phyloP scores from a whole-genome alignment of 257 asterid genomes.

The Datura wrightii region DNA sequence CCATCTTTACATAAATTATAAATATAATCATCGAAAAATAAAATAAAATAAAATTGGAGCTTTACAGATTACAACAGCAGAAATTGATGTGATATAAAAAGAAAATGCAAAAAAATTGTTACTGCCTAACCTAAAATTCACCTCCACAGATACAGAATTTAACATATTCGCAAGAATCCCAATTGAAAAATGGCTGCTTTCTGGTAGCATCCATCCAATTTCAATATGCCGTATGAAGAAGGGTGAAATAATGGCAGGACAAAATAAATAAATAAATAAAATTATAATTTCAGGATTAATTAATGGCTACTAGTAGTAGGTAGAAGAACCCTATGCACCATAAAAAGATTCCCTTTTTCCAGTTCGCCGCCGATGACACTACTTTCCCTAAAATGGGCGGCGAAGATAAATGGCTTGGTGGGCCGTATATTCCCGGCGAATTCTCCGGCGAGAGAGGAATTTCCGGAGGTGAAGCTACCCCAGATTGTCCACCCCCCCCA shows the following conservation, averaged over 20 bases:
- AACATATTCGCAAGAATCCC: conserved; percentile 41
- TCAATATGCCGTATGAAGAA: conserved; percentile 43
- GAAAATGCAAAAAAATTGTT: conserved; percentile 24
- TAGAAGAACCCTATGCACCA: conserved; percentile 58
- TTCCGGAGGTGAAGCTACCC: conserved; percentile 67
- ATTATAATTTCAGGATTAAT: conserved; percentile 34
- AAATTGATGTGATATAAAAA: neutral
- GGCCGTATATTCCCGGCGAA: conserved; percentile 46
- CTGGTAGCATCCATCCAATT: conserved; percentile 29
- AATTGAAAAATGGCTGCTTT: conserved; percentile 42
- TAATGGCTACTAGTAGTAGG: conserved; percentile 46
- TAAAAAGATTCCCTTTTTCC: conserved; percentile 38
- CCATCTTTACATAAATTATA: neutral
- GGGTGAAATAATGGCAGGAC: conserved; percentile 20
- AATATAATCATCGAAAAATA: conserved; percentile 31
- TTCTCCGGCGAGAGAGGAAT: conserved; percentile 53
- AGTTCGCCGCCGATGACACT: conserved; percentile 40
- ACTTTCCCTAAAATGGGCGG: conserved; percentile 58
- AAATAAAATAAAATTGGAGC: conserved; percentile 25
- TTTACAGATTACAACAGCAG: conserved; percentile 51
- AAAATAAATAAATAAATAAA: neutral
- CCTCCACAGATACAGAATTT: conserved; percentile 40
- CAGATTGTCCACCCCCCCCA: conserved; percentile 27
- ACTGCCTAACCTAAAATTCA: conserved; percentile 36
- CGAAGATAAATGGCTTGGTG: conserved; percentile 58